Evolutionary conservation across 1,284 basidiomycete species (phyloP).

Genomic region (Thecaphora thlaspeos): DNA sequence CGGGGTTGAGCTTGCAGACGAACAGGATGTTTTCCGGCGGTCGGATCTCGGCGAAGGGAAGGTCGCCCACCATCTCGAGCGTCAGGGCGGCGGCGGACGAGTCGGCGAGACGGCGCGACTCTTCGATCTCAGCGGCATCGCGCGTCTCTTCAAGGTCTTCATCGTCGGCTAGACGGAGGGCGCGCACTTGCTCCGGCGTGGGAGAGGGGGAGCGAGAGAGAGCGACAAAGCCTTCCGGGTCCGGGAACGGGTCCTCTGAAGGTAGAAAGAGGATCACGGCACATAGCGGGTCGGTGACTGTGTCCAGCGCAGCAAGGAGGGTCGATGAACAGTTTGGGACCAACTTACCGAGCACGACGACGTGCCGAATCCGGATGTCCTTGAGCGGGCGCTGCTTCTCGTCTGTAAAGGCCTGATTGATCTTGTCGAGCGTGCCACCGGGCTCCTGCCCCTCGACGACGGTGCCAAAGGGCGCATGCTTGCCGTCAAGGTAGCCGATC

Average conservation of each 20-base stretch:
- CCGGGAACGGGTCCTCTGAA: conserved; percentile 88
- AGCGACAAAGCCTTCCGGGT: conserved; percentile 66
- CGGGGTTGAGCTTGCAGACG: conserved; percentile 96
- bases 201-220: conserved; percentile 73
- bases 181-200: conserved; percentile 53
- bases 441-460: conserved; percentile 87
- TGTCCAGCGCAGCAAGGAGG: too few species aligned
- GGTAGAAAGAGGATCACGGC: too few species aligned
- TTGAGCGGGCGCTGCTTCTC: conserved; percentile 84
- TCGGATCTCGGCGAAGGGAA: conserved; percentile 95
- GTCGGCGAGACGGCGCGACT: conserved; percentile 74
- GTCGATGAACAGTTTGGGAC: too few species aligned
- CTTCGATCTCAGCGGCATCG: conserved; percentile 80
- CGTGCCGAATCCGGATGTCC: conserved; percentile 77
- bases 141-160: conserved; percentile 58
- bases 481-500: conserved; percentile 92
- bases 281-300: too few species aligned
- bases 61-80: conserved; percentile 97
- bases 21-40: conserved; percentile 98
- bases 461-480: conserved; percentile 91
- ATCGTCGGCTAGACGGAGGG: conserved; percentile 72
- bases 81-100: conserved; percentile 90
- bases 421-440: conserved; percentile 72
- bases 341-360: conserved; percentile 82
- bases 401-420: conserved; percentile 88